Base-by-base conservation (phyloP, 768 basidiomycete species). In the Boletus rubropictus region DNA sequence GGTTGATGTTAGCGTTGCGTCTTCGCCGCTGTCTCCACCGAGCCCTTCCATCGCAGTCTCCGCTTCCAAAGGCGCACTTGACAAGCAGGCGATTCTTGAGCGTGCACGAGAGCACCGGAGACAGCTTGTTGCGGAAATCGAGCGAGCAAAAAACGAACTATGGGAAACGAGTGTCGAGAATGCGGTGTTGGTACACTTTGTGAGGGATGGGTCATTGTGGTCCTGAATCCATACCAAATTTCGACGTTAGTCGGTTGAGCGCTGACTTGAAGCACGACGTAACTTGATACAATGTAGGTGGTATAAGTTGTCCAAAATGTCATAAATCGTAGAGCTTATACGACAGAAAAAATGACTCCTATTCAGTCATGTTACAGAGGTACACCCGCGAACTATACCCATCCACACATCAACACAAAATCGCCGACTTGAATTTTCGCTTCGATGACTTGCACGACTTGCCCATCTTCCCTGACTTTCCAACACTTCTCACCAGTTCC, bases 141-240 rank as follows among this genome's bases (percentile, higher is more conserved):
- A 81, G 40, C 69, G 67, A 44, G 77, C 81, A 20, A 83, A 82
- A 58, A 71, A 78, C 24, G 80, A 83, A 57, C 63, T 88, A 47
- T 88, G 87, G 87, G 84, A 86, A 66, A 74, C 75, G 42, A 81
- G 78, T 33, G 73, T 86, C 42, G 85, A 86, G 64, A 77, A 81
- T 56, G 83, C 80, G n/a, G 79, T 75, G 42, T 65, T 86, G 49
- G 60, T 71, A 31, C 72, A 79, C 51, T 59, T 83, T 36, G 54
- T 56, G 52, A 78, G 67, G 60, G 65, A 69, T 42, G 34, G 22
- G 12, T 35, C 47, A 15, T 41, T 32, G 21, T 50, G 20, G 52
- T 31, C 38, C 27, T 45, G 32, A 38, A 11, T 21, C 18, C 11
- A 7, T 21, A 20, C 21, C 17, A 25, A 8, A 25, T 6, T 3